Evolutionary conservation across 2,329 filamentous ascomycete genomes (phyloP), one percentile per base, ranked within the genome.

Genomic region (Exophiala oligosperma): DNA sequence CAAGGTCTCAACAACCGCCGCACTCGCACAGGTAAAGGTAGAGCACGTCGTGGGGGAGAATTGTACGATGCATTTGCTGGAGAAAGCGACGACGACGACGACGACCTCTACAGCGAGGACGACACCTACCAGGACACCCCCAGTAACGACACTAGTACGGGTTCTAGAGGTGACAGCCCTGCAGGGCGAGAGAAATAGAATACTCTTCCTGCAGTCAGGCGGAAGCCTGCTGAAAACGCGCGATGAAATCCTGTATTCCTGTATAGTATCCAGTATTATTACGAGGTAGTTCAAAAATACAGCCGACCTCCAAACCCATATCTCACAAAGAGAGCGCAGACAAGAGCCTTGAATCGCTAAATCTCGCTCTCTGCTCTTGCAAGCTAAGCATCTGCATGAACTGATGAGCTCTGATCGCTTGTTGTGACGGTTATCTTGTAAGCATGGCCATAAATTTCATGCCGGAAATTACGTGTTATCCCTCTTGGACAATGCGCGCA

Each of bases 51-150:
- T 21, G 94, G 91, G 1, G 92, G 93, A 28, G 93, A 97, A 77
- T 77, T 99, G 46, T 99, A 99, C 72, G 94, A 99, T 78, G 94
- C 94, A 3, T 99, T 99, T 80, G 94, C 94, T 0, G 92, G 91
- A 14, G 93, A 92, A 52, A 93, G 93, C 57, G 92, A 94, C 57
- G 32, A 35, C 17, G 17, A 35, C 17, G 17, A 17, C 32, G 89
- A 91, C 55, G 69, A 70, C 59, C 68, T 84, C 41, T 76, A 84
- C 60, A 80, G 76, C 63, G 76, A 76, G 12, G 77, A 79, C 38
- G 67, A 66, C 50, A 58, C 49, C 26, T 66, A 70, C 43, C 66
- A 66, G 50, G 68, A 70, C 44, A 67, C 64, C 1, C 65, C 65
- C 29, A 61, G 54, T 56, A 60, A 59, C 47, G 63, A 66, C 59